Evolutionary conservation across 768 basidiomycete genomes (phyloP).

Genomic region (Russula griseocarnosa): DNA sequence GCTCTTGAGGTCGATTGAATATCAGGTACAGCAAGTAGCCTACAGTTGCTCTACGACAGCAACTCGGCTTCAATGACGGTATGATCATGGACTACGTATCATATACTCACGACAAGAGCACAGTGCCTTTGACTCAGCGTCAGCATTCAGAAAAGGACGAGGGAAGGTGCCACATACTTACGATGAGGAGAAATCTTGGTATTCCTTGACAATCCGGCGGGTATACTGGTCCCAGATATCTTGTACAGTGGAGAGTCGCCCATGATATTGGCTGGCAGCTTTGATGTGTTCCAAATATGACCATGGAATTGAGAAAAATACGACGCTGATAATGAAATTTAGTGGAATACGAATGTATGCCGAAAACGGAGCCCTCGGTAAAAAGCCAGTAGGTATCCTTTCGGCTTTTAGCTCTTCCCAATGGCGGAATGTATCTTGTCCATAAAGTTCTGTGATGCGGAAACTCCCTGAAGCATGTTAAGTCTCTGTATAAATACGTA

Average conservation of each 20-base stretch:
- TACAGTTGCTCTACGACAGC: conserved; percentile 44
- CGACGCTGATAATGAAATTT: conserved; percentile 39
- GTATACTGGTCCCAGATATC: conserved; percentile 49
- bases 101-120: conserved; percentile 47
- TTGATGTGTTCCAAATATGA: conserved; percentile 50
- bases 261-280: conserved; percentile 46
- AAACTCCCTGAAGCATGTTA: conserved; percentile 36
- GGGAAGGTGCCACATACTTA: conserved; percentile 32
- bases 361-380: conserved; percentile 17
- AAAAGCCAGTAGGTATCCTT: conserved; percentile 30
- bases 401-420: conserved; percentile 25
- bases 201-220: conserved; percentile 49
- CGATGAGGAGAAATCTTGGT: conserved; percentile 56
- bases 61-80: neutral
- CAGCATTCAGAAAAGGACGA: neutral
- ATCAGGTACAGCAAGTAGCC: conserved; percentile 45
- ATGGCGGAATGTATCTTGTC: conserved; percentile 37
- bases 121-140: conserved; percentile 42
- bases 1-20: conserved; percentile 34
- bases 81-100: neutral
- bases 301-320: conserved; percentile 52
- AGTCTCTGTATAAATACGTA: neutral
- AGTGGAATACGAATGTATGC: conserved; percentile 33
- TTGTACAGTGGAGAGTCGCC: conserved; percentile 47
- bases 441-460: conserved; percentile 45